Conservation (phyloP, 2,329 filamentous ascomycete species). For the Botrytis paeoniae region DNA sequence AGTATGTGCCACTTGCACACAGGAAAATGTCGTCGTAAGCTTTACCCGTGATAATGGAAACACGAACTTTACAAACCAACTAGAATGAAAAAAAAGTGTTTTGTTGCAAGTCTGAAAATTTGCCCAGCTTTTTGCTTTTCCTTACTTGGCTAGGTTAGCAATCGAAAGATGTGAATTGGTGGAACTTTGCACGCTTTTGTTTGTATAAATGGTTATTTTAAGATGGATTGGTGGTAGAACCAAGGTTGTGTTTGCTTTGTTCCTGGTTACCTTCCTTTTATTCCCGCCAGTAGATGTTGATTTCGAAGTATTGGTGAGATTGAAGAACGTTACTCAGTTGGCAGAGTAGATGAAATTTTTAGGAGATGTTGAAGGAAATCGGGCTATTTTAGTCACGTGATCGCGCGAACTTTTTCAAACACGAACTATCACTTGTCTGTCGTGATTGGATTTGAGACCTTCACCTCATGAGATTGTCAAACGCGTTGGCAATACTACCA, state of each 20-base stretch:
- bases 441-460: background rate
- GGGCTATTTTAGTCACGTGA: background rate
- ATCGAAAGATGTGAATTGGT: background rate
- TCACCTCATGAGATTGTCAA: background rate
- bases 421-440: background rate
- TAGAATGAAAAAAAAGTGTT: background rate
- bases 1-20: background rate
- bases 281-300: background rate
- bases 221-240: background rate
- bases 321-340: background rate
- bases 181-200: background rate
- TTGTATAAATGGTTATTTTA: background rate
- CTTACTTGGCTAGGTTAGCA: background rate
- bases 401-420: background rate
- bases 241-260: background rate
- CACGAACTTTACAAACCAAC: background rate
- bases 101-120: constrained; percentile 19
- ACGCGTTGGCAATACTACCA: background rate
- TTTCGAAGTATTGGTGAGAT: background rate
- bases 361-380: background rate
- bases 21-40: constrained; percentile 14
- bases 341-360: background rate
- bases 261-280: background rate
- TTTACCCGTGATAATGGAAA: constrained; percentile 13
- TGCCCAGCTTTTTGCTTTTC: constrained; percentile 18